These are phyloP conservation scores for Pythium aquatile DNA, from an alignment of 352 stramenopile species.

Conservation along the genomic window DNA sequence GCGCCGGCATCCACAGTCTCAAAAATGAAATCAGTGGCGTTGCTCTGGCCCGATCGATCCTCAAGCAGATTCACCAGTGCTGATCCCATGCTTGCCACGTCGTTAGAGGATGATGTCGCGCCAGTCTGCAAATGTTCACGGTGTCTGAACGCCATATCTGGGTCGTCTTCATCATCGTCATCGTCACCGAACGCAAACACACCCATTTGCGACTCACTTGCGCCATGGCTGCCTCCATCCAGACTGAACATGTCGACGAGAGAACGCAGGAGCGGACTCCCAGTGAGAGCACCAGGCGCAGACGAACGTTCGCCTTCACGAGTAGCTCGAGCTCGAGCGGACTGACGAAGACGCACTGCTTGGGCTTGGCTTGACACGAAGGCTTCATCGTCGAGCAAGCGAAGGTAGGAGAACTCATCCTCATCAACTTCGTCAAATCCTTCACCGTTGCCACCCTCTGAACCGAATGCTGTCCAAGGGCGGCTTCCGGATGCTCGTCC, in stretches of 20 bases:
- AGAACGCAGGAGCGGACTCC: conserved; percentile 16
- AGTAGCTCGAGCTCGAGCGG: neutral
- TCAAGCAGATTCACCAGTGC: conserved; percentile 24
- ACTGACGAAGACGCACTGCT: conserved; percentile 8
- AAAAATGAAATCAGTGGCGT: conserved; percentile 31
- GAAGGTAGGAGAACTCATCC: conserved; percentile 83
- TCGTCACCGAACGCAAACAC: conserved; percentile 32
- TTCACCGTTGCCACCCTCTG: conserved; percentile 53
- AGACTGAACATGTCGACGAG: conserved; percentile 34
- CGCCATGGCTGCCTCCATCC: conserved; percentile 13
- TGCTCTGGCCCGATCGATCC: conserved; percentile 4
- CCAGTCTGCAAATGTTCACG: neutral
- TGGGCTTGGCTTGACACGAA: conserved; percentile 20
- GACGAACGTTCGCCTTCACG: conserved; percentile 5
- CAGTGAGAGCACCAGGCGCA: neutral
- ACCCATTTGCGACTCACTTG: conserved; percentile 11
- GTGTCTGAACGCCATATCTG: conserved; percentile 29
- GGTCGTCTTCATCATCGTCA: conserved; percentile 35
- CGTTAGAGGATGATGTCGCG: neutral
- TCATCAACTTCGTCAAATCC: conserved; percentile 80
- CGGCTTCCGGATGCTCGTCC: conserved; percentile 35
- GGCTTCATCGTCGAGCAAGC: conserved; percentile 66
- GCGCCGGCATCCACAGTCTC: conserved; percentile 22
- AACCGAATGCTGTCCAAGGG: conserved; percentile 70
- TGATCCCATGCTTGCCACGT: conserved; percentile 10